Conservation (phyloP, 768 basidiomycete genomes). For the Termitomyces sp. region DNA sequence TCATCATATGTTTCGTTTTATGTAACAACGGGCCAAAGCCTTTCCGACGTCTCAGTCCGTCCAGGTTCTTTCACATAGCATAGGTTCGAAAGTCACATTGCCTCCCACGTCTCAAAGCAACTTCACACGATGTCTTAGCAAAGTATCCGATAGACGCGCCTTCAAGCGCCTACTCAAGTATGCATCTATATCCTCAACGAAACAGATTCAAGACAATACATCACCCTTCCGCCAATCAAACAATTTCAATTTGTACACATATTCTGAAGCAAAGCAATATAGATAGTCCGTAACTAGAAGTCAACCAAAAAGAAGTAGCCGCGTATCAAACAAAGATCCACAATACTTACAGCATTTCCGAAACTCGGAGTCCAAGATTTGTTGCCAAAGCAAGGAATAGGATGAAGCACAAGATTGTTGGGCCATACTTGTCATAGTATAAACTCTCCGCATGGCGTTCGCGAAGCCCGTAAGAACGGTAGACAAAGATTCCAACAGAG, state of each 20-base stretch:
- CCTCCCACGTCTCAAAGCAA: neutral
- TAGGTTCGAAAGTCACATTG: neutral
- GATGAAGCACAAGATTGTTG: slow-evolving; percentile 66
- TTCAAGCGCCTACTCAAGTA: neutral
- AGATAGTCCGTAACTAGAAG: neutral
- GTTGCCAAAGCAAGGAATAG: slow-evolving; percentile 65
- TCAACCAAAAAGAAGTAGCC: neutral
- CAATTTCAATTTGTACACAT: neutral
- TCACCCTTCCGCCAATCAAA: neutral
- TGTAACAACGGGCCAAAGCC: neutral
- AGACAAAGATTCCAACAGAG: slow-evolving; percentile 75
- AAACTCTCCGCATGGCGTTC: slow-evolving; percentile 69
- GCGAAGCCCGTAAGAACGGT: slow-evolving; percentile 65
- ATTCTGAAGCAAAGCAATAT: neutral
- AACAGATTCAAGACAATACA: neutral
- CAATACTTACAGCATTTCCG: slow-evolving; percentile 38
- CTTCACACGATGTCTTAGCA: neutral
- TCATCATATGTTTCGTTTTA: neutral
- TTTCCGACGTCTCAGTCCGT: neutral
- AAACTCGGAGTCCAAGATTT: slow-evolving; percentile 67
- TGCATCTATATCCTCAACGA: neutral
- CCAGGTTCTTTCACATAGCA: neutral
- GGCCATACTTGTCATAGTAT: slow-evolving; percentile 89
- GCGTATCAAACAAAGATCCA: neutral
- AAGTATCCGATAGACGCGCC: neutral